Conservation (phyloP, 1,284 basidiomycete species). For the Phellinidium pouzarii region DNA sequence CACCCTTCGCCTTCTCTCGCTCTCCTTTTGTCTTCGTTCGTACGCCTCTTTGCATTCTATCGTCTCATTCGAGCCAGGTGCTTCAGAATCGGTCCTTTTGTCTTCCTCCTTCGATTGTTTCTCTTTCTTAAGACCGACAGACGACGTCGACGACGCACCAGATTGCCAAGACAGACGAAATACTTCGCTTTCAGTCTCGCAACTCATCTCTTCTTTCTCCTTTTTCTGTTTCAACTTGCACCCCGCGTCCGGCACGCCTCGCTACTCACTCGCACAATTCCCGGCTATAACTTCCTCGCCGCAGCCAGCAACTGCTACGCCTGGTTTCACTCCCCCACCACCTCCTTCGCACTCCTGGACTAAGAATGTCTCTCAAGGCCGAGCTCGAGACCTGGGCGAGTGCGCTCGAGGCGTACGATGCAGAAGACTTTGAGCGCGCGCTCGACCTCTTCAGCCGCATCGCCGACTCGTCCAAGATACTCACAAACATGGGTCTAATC, state of each 20-base stretch:
- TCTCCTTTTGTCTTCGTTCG: conserved; percentile 11
- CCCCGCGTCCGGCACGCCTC: conserved; percentile 19
- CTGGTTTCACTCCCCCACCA: conserved; percentile 8
- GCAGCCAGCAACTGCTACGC: background rate
- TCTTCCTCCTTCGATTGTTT: background rate
- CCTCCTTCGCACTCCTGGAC: conserved; percentile 21
- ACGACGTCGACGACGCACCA: background rate
- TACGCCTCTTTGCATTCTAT: conserved; percentile 8
- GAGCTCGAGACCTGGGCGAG: conserved; percentile 84
- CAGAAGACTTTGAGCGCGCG: conserved; percentile 68
- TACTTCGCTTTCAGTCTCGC: background rate
- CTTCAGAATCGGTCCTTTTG: conserved; percentile 3
- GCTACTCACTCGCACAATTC: background rate
- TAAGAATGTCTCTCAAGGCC: conserved; percentile 69
- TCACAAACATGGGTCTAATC: conserved; percentile 87
- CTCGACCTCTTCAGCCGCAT: conserved; percentile 76
- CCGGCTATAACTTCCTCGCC: background rate
- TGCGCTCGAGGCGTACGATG: conserved; percentile 81
- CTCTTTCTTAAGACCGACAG: background rate
- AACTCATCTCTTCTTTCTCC: background rate
- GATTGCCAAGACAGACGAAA: background rate
- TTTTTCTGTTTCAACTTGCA: conserved; percentile 1
- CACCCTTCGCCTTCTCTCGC: conserved; percentile 6
- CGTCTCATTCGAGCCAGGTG: conserved; percentile 17
- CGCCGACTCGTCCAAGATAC: conserved; percentile 80